Evolutionary conservation across 2,329 filamentous ascomycete genomes (phyloP), one percentile per base, ranked within the genome.

Genomic region (Beauveria brongniartii): DNA sequence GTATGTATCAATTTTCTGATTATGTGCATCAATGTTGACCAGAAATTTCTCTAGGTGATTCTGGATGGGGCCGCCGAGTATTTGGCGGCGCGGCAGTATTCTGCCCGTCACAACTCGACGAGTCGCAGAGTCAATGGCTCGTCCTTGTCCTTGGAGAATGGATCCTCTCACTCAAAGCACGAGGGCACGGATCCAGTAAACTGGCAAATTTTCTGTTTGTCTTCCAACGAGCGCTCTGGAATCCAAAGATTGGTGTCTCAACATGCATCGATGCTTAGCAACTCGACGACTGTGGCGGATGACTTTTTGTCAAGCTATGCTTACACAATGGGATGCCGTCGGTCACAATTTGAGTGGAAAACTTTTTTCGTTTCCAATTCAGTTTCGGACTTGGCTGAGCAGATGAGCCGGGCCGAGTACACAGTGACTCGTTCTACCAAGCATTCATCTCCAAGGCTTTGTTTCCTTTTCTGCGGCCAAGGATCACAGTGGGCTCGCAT

Each of bases 11-110:
- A 0, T 16, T 1, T 18, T 26, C 10, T 8, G 16, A 34, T 4
- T 9, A 5, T 30, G 9, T 24, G 16, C 6, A n/a, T 30, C 34
- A 37, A 22, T n/a, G 16, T 9, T 12, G 2, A 50, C 46, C 22
- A 10, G 12, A 12, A n/a, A 1, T 51, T 14, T 6, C 1, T 8
- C 26, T 16, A 63, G 61, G 61, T 78, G 1, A 77, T 82, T 44
- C 63, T 83, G 52, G 80, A 83, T 47, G 78, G 80, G 60, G 76
- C 77, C 3, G 70, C 74, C 3, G 69, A 71, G 20, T 79, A 78
- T 58, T 66, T 80, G 5, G 26, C 41, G 18, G n/a, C 43, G 3
- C 20, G 24, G 20, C 51, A 50, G 24, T 34, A 48, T 12, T 30
- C 41, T 18, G 51, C 47, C 2, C 34, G 51, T 22, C 53, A 53